Base-by-base conservation (phyloP, 2,329 filamentous ascomycete genomes). In the Gnomoniopsis smithogilvyi region DNA sequence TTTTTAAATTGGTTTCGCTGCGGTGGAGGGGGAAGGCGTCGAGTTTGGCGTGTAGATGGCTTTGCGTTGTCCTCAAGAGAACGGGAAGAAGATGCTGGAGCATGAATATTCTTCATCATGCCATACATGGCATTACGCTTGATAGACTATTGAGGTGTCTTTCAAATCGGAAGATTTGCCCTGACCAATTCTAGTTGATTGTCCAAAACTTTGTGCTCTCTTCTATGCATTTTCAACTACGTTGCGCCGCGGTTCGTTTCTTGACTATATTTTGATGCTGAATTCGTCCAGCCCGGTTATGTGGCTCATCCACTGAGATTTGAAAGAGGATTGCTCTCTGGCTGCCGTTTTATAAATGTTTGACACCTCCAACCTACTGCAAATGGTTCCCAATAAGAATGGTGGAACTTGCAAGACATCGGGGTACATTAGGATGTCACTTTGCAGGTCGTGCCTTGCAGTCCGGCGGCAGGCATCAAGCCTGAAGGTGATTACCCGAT, bases 71-170 rank as follows among this genome's bases (percentile, higher is more conserved):
- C 56, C 26, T 26, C 24, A n/a, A 22, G 50, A 48, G 50, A 58
- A 33, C 45, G 52, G 51, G 50, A 50, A 54, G 41, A 55, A 62
- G 59, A 63, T 58, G 36, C 19, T n/a, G n/a, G 19, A 54, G 41
- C n/a, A 45, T 21, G 19, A n/a, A 19, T 45, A 53, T 22, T 36
- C 19, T 45, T 51, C 22, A 49, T 52, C 53, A 36, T 60, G 60
- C 51, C 56, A 14, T 52, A 51, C 33, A 21, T 17, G 60, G 60
- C 60, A 57, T 43, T 56, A 56, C 45, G 50, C 34, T 52, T 43
- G 19, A 56, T 46, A 54, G 52, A 22, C 49, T 51, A 55, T 41
- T 6, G 30, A 14, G 58, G 53, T 38, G 48, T 22, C 26, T 36
- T 51, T 46, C 54, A 17, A 26, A 2, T 47, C n/a, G 43, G 11